These are phyloP conservation scores for Ophiocordyceps unilateralis DNA, from an alignment of 2,329 filamentous ascomycete species.

Conservation along the genomic window DNA sequence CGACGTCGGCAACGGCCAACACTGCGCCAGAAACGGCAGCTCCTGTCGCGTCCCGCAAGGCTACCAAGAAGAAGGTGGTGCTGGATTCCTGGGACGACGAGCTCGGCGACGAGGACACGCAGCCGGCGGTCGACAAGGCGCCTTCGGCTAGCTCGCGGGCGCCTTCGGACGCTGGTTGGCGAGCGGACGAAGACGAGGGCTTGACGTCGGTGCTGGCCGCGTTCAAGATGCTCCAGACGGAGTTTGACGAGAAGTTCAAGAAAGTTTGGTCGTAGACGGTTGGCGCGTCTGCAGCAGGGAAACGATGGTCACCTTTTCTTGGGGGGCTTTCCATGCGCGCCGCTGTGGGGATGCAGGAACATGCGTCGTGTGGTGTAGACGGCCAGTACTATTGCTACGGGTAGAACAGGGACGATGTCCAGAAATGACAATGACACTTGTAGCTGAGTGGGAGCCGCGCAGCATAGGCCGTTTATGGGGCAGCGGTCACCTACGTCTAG, in stretches of 20 bases:
- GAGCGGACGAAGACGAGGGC: constrained; percentile 24
- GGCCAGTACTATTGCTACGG: neutral
- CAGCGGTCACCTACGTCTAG: no score
- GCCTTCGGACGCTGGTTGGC: neutral
- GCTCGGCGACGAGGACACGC: constrained; percentile 8
- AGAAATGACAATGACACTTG: no score
- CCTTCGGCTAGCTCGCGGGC: neutral
- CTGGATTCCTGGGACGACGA: constrained; percentile 3
- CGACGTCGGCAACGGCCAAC: neutral
- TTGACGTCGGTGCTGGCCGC: constrained; percentile 40
- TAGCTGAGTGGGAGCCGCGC: no score
- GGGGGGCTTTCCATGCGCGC: no score
- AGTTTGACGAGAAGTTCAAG: constrained; percentile 48
- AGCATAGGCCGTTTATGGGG: no score
- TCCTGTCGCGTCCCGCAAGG: neutral
- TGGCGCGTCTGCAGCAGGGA: neutral
- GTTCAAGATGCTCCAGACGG: constrained; percentile 36
- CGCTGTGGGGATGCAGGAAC: neutral
- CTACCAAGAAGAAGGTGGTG: constrained; percentile 1
- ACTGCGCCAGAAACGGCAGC: constrained; percentile 5
- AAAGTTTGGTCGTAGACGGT: constrained; percentile 35
- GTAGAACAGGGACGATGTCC: neutral
- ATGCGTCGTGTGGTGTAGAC: neutral
- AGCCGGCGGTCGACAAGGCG: neutral
- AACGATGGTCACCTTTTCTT: no score